These are phyloP conservation scores for Aspergillus quadrilineatus DNA, from an alignment of 2,329 filamentous ascomycete genomes.

Conservation along the genomic window DNA sequence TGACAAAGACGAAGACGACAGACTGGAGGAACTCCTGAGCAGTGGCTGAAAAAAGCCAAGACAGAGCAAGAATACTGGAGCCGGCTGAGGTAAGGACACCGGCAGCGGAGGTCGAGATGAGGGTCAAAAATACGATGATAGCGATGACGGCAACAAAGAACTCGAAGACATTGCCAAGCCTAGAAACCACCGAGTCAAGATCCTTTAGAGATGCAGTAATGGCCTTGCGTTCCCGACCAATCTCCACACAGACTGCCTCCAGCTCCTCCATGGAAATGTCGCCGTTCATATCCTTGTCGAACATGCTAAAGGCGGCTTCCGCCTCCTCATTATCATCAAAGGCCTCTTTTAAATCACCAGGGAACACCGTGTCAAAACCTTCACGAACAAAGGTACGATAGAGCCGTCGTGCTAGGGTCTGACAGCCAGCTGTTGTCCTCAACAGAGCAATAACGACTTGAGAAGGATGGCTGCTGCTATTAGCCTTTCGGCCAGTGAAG, in stretches of 20 bases:
- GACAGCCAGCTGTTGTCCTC: constrained; percentile 68
- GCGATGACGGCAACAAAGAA: constrained; percentile 81
- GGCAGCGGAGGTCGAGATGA: constrained; percentile 87
- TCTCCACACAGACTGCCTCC: constrained; percentile 89
- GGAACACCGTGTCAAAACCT: constrained; percentile 71
- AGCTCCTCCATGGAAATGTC: constrained; percentile 96
- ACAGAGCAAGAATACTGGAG: constrained; percentile 80
- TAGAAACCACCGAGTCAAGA: constrained; percentile 86
- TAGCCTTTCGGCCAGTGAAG: constrained; percentile 73
- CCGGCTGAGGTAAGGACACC: constrained; percentile 87
- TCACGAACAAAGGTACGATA: constrained; percentile 81
- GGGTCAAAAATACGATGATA: constrained; percentile 80
- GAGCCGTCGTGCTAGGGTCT: constrained; percentile 80
- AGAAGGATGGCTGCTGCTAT: constrained; percentile 72
- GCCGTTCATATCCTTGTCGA: constrained; percentile 94
- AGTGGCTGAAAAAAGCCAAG: constrained; percentile 89
- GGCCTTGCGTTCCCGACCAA: constrained; percentile 89
- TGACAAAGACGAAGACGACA: constrained; percentile 92
- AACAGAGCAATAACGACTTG: constrained; percentile 82
- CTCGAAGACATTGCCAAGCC: constrained; percentile 84
- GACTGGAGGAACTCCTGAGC: constrained; percentile 94
- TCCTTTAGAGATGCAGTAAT: constrained; percentile 95
- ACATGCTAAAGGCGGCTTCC: constrained; percentile 84
- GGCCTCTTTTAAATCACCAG: constrained; percentile 74
- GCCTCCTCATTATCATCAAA: constrained; percentile 84